phyloP scores from a whole-genome alignment of 257 asterid species.

The Henckelia pumila region DNA sequence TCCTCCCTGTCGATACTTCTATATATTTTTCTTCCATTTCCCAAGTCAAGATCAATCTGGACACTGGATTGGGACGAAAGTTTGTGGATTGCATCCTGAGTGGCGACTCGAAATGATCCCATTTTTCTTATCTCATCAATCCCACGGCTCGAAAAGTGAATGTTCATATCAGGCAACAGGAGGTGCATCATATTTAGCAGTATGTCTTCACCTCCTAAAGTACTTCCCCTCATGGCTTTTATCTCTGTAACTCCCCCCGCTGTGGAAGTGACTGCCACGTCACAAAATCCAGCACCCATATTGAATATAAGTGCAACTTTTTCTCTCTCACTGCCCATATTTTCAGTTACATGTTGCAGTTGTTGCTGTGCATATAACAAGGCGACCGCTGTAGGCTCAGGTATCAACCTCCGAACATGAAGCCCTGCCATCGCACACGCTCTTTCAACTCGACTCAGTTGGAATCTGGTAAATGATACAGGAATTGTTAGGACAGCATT shows the following conservation, averaged over 20 bases:
- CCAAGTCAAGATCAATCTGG: constrained; percentile 53
- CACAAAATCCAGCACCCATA: constrained; percentile 96
- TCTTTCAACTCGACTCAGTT: constrained; percentile 64
- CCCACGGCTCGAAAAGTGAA: constrained; percentile 54
- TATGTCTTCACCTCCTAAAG: constrained; percentile 81
- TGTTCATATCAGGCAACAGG: constrained; percentile 61
- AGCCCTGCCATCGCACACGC: constrained; percentile 98
- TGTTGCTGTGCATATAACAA: constrained; percentile 79
- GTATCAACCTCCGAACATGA: constrained; percentile 77
- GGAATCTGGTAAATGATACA: constrained; percentile 80
- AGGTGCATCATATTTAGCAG: constrained; percentile 62
- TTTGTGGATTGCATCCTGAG: constrained; percentile 69
- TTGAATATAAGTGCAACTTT: constrained; percentile 72
- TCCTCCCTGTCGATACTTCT: constrained; percentile 48
- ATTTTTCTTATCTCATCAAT: constrained; percentile 55
- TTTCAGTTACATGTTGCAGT: constrained; percentile 48
- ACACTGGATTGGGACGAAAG: constrained; percentile 50
- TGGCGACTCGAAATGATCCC: constrained; percentile 76
- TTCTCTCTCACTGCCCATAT: constrained; percentile 62
- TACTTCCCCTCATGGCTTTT: constrained; percentile 61
- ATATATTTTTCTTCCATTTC: constrained; percentile 46
- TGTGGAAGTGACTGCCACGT: constrained; percentile 72
- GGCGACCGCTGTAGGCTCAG: constrained; percentile 91
- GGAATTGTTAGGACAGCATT: constrained; percentile 66
- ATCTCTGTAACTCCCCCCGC: constrained; percentile 87